Conservation (phyloP, 805 yeast species). For the Yarrowia keelungensis region DNA sequence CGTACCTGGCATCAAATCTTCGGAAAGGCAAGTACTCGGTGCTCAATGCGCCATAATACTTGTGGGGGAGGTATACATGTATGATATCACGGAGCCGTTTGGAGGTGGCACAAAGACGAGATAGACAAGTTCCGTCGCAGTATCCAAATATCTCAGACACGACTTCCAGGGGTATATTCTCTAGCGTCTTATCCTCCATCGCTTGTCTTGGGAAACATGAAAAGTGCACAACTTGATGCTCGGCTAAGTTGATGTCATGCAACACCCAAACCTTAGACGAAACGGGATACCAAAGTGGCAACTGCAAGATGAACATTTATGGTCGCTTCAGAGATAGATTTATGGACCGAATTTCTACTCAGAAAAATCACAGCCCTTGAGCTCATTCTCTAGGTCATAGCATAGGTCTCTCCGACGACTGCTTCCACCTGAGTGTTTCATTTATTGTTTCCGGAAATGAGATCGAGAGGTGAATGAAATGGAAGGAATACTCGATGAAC, state of each 20-base stretch:
- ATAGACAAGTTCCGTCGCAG: background rate
- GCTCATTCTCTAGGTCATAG: background rate
- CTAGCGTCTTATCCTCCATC: background rate
- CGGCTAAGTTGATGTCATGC: background rate
- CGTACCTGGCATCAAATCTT: constrained; percentile 12
- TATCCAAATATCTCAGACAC: background rate
- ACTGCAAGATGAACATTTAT: constrained; percentile 7
- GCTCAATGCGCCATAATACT: constrained; percentile 6
- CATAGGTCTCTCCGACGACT: background rate
- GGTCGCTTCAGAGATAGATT: background rate
- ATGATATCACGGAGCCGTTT: constrained; percentile 23
- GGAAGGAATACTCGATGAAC: background rate
- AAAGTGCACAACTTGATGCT: background rate
- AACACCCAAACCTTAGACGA: background rate
- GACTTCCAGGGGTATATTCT: constrained; percentile 6
- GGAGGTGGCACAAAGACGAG: background rate
- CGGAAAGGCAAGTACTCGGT: constrained; percentile 24
- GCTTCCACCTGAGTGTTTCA: constrained; percentile 1
- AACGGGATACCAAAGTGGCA: background rate
- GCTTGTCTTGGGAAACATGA: no score
- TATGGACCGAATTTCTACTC: background rate
- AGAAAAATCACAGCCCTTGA: background rate
- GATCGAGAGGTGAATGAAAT: no score
- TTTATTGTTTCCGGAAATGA: background rate
- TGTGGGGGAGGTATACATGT: constrained; percentile 8